Evolutionary conservation across 78 protist species (phyloP), one percentile per base, ranked within the genome.

Genomic region (Pigoraptor vietnamica): DNA sequence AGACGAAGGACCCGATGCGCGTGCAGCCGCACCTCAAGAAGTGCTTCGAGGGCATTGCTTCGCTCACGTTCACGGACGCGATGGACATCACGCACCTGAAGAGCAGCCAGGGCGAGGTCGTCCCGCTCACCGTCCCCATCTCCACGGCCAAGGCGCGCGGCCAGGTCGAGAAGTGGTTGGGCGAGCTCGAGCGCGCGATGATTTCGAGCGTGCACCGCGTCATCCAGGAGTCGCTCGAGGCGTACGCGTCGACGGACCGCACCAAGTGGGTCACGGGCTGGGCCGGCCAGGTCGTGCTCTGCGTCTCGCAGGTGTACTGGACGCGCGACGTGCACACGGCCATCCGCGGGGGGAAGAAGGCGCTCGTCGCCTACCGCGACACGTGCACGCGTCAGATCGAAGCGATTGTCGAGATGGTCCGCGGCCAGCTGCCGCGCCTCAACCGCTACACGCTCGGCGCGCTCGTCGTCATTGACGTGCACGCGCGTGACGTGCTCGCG

Each of bases 21-120:
- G 96, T 97, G 25, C 98, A 97, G 92, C 96, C 96, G 33, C 94
- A 94, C 90, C 93, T 97, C n/a, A n/a, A 90, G 24, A 97, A 97
- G 91, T 94, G 96, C 93, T 97, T 97, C 91, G 97, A 97, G 82
- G 94, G 94, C 81, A 94, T 97, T 39, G 56, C 67, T n/a, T 35
- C 29, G 90, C 94, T 97, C 36, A 34, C 48, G 36, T 95, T 95
- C 90, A 33, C 35, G 48, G 94, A 93, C 23, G 24, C 0, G 35
- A 0, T 37, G 19, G 67, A 83, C n/a, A 90, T 95, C 81, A 40
- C 93, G 10, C 93, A 39, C 56, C 95, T 96, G 97, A 1, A 19
- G 86, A 56, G 92, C 24, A 29, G 90, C 34, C 97, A 95, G 91
- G 84, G 40, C 0, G 97, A 97, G 88, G 24, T 23, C 39, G 92